A percentile compares a stretch with the other conserved stretches of the same genome.
These are phyloP conservation scores for Fusarium verticillioides DNA, from an alignment of 2,329 filamentous ascomycete species.

Conservation along the genomic window DNA sequence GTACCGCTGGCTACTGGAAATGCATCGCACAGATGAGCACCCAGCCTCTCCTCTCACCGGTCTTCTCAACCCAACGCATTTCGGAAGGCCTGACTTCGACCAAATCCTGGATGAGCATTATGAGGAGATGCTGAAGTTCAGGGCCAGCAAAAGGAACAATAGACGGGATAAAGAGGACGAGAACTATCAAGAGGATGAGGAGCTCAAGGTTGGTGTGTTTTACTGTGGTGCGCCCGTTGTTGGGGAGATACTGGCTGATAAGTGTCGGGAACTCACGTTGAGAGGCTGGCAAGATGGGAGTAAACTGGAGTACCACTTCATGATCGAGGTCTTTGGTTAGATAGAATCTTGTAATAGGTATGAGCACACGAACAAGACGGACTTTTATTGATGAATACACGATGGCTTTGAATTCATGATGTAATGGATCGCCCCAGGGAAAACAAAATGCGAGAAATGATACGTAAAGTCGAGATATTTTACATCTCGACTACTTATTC, in stretches of 20 bases:
- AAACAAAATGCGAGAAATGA: too few species aligned
- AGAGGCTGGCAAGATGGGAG: slow-evolving; percentile 62
- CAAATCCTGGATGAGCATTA: slow-evolving; percentile 65
- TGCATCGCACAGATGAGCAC: slow-evolving; percentile 62
- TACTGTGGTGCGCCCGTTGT: slow-evolving; percentile 67
- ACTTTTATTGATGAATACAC: rapidly evolving
- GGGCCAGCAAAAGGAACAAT: slow-evolving; percentile 33
- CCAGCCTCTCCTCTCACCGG: slow-evolving; percentile 65
- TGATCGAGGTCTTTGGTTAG: slow-evolving; percentile 67
- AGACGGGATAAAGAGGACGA: neutral
- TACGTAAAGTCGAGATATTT: neutral
- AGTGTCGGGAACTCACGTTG: slow-evolving; percentile 61
- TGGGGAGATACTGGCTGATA: slow-evolving; percentile 66
- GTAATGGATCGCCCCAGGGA: rapidly evolving
- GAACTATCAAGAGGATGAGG: slow-evolving; percentile 43
- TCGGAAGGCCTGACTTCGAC: slow-evolving; percentile 65
- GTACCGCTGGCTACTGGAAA: slow-evolving; percentile 67
- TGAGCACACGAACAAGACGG: neutral
- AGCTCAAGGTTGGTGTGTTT: slow-evolving; percentile 64
- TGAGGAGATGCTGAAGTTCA: slow-evolving; percentile 59
- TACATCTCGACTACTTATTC: neutral
- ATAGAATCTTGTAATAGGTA: neutral
- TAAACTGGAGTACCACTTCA: slow-evolving; percentile 66
- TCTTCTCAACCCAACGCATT: slow-evolving; percentile 63
- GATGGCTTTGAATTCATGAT: neutral